Conservation (phyloP, 176 grass and related monocot species). For the Juncus inflexus region DNA sequence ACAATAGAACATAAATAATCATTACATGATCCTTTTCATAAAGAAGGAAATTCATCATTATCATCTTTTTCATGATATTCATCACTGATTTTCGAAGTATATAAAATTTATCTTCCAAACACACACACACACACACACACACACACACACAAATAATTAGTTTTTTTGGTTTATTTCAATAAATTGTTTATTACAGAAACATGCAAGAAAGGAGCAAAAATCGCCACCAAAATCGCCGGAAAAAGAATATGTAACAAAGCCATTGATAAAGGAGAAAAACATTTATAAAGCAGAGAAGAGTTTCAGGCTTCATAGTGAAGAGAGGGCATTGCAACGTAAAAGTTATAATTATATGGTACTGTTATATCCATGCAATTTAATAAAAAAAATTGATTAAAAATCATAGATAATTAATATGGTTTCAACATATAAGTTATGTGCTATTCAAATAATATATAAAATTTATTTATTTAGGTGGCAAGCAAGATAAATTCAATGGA, state of each 20-base stretch:
- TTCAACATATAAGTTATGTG: neutral
- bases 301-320: slow-evolving; percentile 67
- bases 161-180: too few species aligned
- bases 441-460: slow-evolving; percentile 6
- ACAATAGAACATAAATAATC: slow-evolving; percentile 10
- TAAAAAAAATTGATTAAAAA: neutral
- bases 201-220: slow-evolving; percentile 23
- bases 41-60: neutral
- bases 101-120: neutral
- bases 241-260: slow-evolving; percentile 10
- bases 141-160: too few species aligned
- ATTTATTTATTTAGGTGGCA: slow-evolving; percentile 43
- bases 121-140: neutral
- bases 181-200: slow-evolving; percentile 15
- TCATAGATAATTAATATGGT: neutral
- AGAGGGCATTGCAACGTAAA: slow-evolving; percentile 61
- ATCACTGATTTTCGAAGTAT: neutral
- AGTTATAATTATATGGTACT: slow-evolving; percentile 74
- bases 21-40: neutral
- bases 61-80: neutral
- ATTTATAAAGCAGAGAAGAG: slow-evolving; percentile 13
- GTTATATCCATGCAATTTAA: neutral
- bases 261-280: slow-evolving; percentile 4
- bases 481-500: slow-evolving; percentile 83
- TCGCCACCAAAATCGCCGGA: neutral